Percentiles rank a stretch among this genome's conserved stretches.
Conservation (phyloP, 805 yeast species). For the Yarrowia osloensis region DNA sequence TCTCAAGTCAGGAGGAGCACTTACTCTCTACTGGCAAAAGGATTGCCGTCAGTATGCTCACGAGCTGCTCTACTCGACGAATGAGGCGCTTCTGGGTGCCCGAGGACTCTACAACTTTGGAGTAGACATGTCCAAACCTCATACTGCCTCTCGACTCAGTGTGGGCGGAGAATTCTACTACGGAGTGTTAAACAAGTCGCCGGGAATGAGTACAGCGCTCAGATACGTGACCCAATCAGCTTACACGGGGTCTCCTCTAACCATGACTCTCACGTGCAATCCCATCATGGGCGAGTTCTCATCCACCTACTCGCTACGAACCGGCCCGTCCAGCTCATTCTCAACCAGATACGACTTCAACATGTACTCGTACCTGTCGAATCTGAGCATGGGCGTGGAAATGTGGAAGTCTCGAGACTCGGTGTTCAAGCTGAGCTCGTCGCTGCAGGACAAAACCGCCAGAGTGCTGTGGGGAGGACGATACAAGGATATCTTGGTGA, state of each 20-base stretch:
- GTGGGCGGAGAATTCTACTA: slow-evolving; percentile 89
- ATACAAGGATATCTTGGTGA: slow-evolving; percentile 72
- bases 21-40: slow-evolving; percentile 56
- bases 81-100: slow-evolving; percentile 80
- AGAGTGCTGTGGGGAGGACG: slow-evolving; percentile 86
- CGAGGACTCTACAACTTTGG: slow-evolving; percentile 72
- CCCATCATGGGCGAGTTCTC: slow-evolving; percentile 89
- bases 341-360: slow-evolving; percentile 88
- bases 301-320: slow-evolving; percentile 82
- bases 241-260: slow-evolving; percentile 83
- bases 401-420: slow-evolving; percentile 55
- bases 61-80: slow-evolving; percentile 79
- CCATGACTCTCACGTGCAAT: slow-evolving; percentile 81
- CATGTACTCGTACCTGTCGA: slow-evolving; percentile 84
- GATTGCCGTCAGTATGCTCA: slow-evolving; percentile 63
- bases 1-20: slow-evolving; percentile 53
- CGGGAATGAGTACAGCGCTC: slow-evolving; percentile 83
- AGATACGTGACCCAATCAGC: slow-evolving; percentile 84
- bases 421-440: slow-evolving; percentile 68
- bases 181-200: slow-evolving; percentile 79
- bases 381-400: slow-evolving; percentile 83
- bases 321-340: slow-evolving; percentile 69
- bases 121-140: slow-evolving; percentile 36
- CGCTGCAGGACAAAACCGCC: slow-evolving; percentile 61
- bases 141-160: slow-evolving; percentile 56